Percentiles rank a stretch among this genome's conserved stretches.
Evolutionary conservation across 306 rosid genomes (phyloP).

Genomic region (Citrullus mucosospermus): DNA sequence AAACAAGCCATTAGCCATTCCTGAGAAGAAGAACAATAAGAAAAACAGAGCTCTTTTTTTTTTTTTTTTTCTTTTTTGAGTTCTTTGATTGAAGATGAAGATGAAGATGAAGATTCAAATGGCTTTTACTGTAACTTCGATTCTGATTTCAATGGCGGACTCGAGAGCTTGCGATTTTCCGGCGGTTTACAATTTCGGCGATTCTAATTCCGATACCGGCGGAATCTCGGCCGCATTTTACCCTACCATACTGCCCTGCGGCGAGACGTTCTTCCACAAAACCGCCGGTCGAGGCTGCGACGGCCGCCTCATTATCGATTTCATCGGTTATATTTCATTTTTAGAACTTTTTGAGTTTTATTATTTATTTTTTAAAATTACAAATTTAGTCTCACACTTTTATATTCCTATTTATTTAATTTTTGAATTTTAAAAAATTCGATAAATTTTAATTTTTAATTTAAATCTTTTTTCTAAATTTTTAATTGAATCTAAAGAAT

Average conservation of each 20-base stretch:
- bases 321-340: not conserved
- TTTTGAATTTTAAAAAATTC: too few relatives aligned
- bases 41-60: too few relatives aligned
- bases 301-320: slow-evolving; percentile 13
- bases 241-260: not conserved
- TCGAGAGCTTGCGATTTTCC: slow-evolving; percentile 9
- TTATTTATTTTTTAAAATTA: not conserved
- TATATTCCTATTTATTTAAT: too few relatives aligned
- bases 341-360: not conserved
- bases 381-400: too few relatives aligned
- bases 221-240: slow-evolving; percentile 2
- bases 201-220: slow-evolving; percentile 22
- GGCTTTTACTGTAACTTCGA: not conserved
- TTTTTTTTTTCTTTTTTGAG: too few relatives aligned
- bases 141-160: slow-evolving; percentile 2
- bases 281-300: slow-evolving; percentile 15
- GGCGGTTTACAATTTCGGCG: slow-evolving; percentile 20
- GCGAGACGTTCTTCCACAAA: slow-evolving; percentile 10
- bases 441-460: too few relatives aligned
- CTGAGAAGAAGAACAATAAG: not conserved
- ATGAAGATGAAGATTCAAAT: not conserved
- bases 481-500: too few relatives aligned
- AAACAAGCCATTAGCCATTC: not conserved
- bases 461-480: too few relatives aligned
- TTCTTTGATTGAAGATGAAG: too few relatives aligned